Base-by-base conservation (phyloP, 2,329 filamentous ascomycete species). In the Falciphora oryzae region DNA sequence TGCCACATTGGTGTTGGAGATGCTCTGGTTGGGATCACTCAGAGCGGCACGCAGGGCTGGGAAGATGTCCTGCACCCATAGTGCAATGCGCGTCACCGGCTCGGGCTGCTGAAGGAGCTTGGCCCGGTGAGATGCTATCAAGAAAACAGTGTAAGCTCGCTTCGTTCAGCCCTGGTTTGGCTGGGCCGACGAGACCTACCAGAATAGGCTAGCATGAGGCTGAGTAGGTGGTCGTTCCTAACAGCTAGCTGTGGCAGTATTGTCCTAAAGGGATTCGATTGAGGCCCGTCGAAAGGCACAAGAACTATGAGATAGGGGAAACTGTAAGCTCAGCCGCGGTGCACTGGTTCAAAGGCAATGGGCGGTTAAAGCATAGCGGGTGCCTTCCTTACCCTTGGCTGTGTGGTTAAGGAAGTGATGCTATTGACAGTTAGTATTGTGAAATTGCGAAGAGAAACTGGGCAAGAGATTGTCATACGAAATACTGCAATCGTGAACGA, bases 61-160 rank as follows among this genome's bases (percentile, higher is more conserved):
- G 67, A 91, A 89, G n/a, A 91, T 90, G 69, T 92, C 86, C 71
- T 89, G 83, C 31, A 95, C 90, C 89, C 90, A 95, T 56, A 86
- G 80, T 2, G 91, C 91, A 68, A 96, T 95, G 28, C 92, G 86
- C 72, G 89, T 89, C 8, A 83, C 84, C 7, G 92, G 92, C 72
- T 94, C 91, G 0, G 84, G 83, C 67, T 94, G 89, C 38, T 85
- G 83, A 27, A 95, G 79, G 38, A 94, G 83, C 59, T 89, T 85
- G 13, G 92, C 90, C 65, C 91, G 85, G 73, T 96, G 92, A 32
- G 88, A 91, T n/a, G 92, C 92, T 69, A 64, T n/a, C 18, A 53
- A 25, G n/a, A 25, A 25, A 22, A 53, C 6, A 53, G 18, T 25
- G 22, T 53, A 53, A 53, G 44, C 44, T 53, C 6, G 22, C 18